Percentiles rank a stretch among this genome's conserved stretches.
phyloP scores from a whole-genome alignment of 306 rosid species.

The Bauhinia variegata region DNA sequence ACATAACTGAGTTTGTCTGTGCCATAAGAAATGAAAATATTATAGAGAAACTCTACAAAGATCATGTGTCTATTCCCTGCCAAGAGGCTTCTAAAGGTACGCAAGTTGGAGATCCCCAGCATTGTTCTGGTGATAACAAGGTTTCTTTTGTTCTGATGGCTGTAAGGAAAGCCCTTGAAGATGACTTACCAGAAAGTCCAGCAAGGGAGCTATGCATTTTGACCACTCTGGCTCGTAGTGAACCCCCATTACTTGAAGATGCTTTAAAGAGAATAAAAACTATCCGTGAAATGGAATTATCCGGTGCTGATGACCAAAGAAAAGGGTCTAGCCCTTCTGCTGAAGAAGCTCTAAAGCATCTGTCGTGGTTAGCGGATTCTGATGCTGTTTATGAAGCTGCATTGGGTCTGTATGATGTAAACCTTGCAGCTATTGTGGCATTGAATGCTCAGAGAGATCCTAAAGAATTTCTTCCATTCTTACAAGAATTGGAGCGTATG shows the following conservation, averaged over 20 bases:
- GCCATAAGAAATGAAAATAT: slow-evolving; percentile 79
- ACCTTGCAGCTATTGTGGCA: slow-evolving; percentile 94
- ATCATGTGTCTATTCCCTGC: slow-evolving; percentile 46
- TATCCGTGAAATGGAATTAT: slow-evolving; percentile 82
- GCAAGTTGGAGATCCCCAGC: slow-evolving; percentile 44
- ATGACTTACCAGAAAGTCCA: slow-evolving; percentile 70
- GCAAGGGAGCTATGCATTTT: slow-evolving; percentile 91
- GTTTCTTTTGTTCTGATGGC: slow-evolving; percentile 77
- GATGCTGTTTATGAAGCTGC: slow-evolving; percentile 92
- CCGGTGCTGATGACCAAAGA: slow-evolving; percentile 60
- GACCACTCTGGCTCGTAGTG: slow-evolving; percentile 92
- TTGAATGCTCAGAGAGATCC: slow-evolving; percentile 96
- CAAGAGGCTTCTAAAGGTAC: slow-evolving; percentile 45
- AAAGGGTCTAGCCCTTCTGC: slow-evolving; percentile 72
- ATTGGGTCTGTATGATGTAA: slow-evolving; percentile 94
- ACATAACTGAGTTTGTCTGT: slow-evolving; percentile 95
- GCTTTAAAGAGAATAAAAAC: slow-evolving; percentile 85
- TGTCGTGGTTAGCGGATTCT: slow-evolving; percentile 87
- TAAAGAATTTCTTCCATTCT: slow-evolving; percentile 90
- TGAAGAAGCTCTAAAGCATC: slow-evolving; percentile 95
- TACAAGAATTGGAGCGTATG: slow-evolving; percentile 80
- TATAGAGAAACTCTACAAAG: slow-evolving; percentile 68
- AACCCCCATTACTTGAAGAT: slow-evolving; percentile 93
- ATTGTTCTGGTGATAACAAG: slow-evolving; percentile 58
- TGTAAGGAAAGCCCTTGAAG: slow-evolving; percentile 83